Conservation (phyloP, 805 yeast species). For the Lachancea lanzarotensis region DNA sequence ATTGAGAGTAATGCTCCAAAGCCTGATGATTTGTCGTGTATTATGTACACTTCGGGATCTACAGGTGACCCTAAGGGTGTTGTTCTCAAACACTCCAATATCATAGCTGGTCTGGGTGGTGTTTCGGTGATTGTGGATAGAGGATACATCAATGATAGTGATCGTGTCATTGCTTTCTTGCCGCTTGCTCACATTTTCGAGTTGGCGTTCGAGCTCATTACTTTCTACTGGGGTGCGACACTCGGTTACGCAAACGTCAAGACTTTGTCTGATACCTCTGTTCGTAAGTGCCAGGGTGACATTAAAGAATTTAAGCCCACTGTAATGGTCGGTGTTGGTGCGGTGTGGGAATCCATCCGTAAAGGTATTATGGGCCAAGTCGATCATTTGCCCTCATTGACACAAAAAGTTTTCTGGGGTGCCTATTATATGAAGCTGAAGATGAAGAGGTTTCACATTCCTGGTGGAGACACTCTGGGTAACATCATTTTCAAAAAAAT, state of each 20-base stretch:
- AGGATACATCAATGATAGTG: constrained; percentile 44
- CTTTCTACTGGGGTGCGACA: constrained; percentile 83
- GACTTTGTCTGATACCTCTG: constrained; percentile 77
- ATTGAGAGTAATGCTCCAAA: constrained; percentile 37
- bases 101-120: constrained; percentile 86
- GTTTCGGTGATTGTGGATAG: constrained; percentile 56
- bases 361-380: constrained; percentile 85
- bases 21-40: constrained; percentile 49
- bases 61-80: constrained; percentile 83
- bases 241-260: constrained; percentile 90
- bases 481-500: constrained; percentile 74
- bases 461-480: constrained; percentile 63
- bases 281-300: constrained; percentile 83
- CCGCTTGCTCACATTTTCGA: constrained; percentile 97
- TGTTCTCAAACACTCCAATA: constrained; percentile 52
- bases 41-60: constrained; percentile 69
- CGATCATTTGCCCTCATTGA: constrained; percentile 51
- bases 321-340: constrained; percentile 96
- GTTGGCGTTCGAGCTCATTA: constrained; percentile 72
- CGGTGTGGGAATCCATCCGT: constrained; percentile 94
- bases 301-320: constrained; percentile 83
- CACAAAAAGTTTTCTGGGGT: constrained; percentile 83
- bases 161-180: constrained; percentile 77
- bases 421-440: constrained; percentile 70
- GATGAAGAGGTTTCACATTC: constrained; percentile 59